Conservation (phyloP, 2,329 filamentous ascomycete genomes). For the Epichloe sp. region DNA sequence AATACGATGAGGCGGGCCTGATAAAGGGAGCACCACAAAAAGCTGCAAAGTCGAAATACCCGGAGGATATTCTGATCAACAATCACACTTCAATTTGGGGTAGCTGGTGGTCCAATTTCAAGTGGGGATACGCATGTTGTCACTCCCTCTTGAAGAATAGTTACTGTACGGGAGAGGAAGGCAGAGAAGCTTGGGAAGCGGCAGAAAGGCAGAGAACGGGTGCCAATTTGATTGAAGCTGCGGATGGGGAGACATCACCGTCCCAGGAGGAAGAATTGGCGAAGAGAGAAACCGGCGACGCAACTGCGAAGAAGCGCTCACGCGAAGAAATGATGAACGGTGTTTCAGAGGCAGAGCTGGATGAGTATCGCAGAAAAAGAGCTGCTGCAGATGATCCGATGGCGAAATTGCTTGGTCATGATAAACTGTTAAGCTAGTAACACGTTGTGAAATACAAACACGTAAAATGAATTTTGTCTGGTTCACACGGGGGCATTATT, state of each 20-base stretch:
- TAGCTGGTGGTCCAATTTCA: constrained; percentile 92
- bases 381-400: constrained; percentile 72
- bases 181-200: constrained; percentile 67
- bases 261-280: constrained; percentile 15
- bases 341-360: constrained; percentile 72
- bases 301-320: constrained; percentile 52
- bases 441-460: neutral
- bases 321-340: constrained; percentile 67
- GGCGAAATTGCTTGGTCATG: constrained; percentile 65
- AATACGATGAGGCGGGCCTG: constrained; percentile 82
- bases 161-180: constrained; percentile 84
- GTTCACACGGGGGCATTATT: too few species aligned
- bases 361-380: constrained; percentile 68
- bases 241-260: constrained; percentile 15
- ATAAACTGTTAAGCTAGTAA: constrained; percentile 40
- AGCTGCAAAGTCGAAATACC: constrained; percentile 76
- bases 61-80: constrained; percentile 75
- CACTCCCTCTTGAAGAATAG: constrained; percentile 91
- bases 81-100: constrained; percentile 93
- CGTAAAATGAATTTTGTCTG: neutral
- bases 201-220: constrained; percentile 49
- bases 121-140: constrained; percentile 94
- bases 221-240: constrained; percentile 25
- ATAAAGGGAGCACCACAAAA: constrained; percentile 79
- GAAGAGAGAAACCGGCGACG: constrained; percentile 18